A percentile compares a stretch with the other conserved stretches of the same genome.
These are phyloP conservation scores for Mycena metata DNA, from an alignment of 768 basidiomycete genomes.

Conservation along the genomic window DNA sequence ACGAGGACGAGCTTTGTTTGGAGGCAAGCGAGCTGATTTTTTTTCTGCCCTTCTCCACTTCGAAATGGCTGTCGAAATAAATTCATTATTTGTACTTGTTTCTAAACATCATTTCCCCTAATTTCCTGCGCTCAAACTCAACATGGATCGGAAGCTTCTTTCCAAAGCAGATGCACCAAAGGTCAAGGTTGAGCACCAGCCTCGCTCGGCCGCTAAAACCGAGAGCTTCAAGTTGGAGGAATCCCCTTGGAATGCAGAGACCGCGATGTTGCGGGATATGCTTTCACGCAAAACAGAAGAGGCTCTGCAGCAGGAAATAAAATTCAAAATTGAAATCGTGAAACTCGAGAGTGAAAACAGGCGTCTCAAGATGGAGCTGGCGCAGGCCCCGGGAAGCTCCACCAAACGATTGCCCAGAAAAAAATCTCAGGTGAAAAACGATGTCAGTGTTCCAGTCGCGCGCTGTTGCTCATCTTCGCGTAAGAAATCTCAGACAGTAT, in stretches of 20 bases:
- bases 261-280: constrained; percentile 7
- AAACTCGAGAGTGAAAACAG: constrained; percentile 6
- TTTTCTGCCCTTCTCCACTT: no score
- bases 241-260: neutral
- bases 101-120: no score
- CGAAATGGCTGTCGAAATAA: neutral
- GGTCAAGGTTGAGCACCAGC: constrained; percentile 6
- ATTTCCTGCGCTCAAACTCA: no score
- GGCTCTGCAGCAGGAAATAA: neutral
- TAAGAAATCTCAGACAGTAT: neutral
- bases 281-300: neutral
- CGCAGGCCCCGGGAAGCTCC: no score
- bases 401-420: no score
- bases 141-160: no score
- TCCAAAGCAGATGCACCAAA: neutral
- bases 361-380: constrained; percentile 13
- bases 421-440: constrained; percentile 5
- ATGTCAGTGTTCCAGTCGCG: neutral
- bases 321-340: neutral
- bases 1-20: constrained; percentile 69
- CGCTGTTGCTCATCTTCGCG: neutral
- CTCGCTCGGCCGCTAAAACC: neutral
- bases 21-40: constrained; percentile 30
- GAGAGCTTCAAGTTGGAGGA: neutral
- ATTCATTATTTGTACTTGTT: no score